Evolutionary conservation across 2,329 filamentous ascomycete genomes (phyloP), one percentile per base, ranked within the genome.

Genomic region (Coniella lustricola): DNA sequence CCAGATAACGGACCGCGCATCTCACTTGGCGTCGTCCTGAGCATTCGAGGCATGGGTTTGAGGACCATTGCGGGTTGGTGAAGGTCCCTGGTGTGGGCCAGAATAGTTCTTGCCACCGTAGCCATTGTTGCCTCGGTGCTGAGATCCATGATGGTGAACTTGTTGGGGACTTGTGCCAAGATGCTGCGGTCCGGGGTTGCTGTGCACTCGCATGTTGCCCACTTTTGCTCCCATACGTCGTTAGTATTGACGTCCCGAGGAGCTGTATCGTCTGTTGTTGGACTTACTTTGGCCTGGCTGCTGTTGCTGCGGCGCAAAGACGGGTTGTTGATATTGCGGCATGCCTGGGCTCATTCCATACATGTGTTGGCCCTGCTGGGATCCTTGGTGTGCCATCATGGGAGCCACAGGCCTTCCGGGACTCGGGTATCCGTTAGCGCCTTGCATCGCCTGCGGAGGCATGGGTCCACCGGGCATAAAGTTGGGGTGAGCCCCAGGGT

Each of bases 331-430:
- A 61, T 85, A 87, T 22, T 46, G 50, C 61, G 84, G 84, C 66
- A 84, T 76, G 14, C 75, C 82, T 37, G 84, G 84, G 59, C 83
- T 86, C 83, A 90, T 87, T 55, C 79, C 85, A 72, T 78, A 90
- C 69, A 73, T 80, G 59, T 71, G 81, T 62, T 94, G 89, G 35
- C 90, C 90, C 64, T 95, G 90, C 61, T 96, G 91, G 22, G 90
- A 96, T 48, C 88, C 88, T 68, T 95, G 89, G 56, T 90, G 90
- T 60, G 84, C 87, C 91, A 97, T 97, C 83, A 94, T 89, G 2
- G 88, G 84, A 12, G 93, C 88, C 17, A 73, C 64, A 22, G 84
- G 82, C 41, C 90, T 81, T 49, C 88, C 83, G 1, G 91, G 91
- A 62, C 91, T 96, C n/a, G 89, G 87, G 61, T 87, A 95, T 14